A percentile compares a stretch with the other conserved stretches of the same genome.
These are phyloP conservation scores for Gossypium davidsonii DNA, from an alignment of 441 rosid species.

Conservation along the genomic window DNA sequence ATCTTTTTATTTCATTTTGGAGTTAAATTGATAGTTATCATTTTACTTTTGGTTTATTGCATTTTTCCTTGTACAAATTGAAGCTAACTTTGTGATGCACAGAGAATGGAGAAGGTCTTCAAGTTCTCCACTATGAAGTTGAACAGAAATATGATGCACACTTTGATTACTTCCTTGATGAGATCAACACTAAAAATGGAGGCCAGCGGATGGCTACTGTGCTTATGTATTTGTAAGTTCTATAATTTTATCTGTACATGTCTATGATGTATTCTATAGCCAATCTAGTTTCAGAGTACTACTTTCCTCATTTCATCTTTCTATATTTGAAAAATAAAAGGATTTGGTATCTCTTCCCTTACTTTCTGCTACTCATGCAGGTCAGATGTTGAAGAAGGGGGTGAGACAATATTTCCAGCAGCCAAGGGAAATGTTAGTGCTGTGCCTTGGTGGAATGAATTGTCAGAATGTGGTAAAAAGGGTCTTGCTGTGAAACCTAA, in stretches of 20 bases:
- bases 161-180: slow-evolving; percentile 80
- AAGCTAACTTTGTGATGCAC: slow-evolving; percentile 19
- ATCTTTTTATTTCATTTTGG: not conserved
- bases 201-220: slow-evolving; percentile 92
- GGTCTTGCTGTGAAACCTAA: slow-evolving; percentile 86
- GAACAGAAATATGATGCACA: slow-evolving; percentile 91
- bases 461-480: slow-evolving; percentile 75
- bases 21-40: not conserved
- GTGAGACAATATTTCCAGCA: slow-evolving; percentile 85
- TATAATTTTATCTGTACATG: not conserved
- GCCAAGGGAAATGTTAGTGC: slow-evolving; percentile 66
- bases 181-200: slow-evolving; percentile 72
- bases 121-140: slow-evolving; percentile 83
- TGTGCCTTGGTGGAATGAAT: slow-evolving; percentile 84
- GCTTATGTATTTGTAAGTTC: slow-evolving; percentile 90
- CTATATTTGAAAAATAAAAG: not conserved
- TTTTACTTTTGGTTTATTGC: not conserved
- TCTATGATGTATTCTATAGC: not conserved
- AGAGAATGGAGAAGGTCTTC: slow-evolving; percentile 96
- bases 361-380: slow-evolving; percentile 30
- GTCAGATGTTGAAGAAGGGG: slow-evolving; percentile 98
- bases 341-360: not conserved
- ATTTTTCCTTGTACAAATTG: not conserved
- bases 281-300: not conserved
- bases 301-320: not conserved